Evolutionary conservation across 2,329 filamentous ascomycete species (phyloP).

Genomic region (Tolypocladium inflatum): DNA sequence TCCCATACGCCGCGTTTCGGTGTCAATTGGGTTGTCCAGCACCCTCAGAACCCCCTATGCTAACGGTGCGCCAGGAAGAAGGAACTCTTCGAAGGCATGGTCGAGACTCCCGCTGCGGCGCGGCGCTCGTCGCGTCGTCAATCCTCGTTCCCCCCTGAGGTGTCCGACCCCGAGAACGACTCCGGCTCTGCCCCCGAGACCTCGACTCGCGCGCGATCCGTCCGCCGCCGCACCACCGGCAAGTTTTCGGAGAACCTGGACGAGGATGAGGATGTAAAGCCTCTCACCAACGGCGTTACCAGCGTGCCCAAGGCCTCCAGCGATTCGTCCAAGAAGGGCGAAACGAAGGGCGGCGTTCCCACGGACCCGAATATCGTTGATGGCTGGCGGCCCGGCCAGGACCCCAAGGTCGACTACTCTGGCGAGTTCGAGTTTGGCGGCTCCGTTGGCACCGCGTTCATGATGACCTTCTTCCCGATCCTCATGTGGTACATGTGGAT

Average conservation of each 20-base stretch:
- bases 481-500: constrained; percentile 99
- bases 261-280: constrained; percentile 27
- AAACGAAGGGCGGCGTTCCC: constrained; percentile 7
- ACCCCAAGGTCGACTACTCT: constrained; percentile 54
- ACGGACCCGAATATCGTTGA: constrained; percentile 26
- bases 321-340: constrained; percentile 10
- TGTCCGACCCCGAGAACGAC: constrained; percentile 38
- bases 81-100: constrained; percentile 52
- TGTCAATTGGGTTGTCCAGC: not conserved
- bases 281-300: constrained; percentile 20
- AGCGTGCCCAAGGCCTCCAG: constrained; percentile 16
- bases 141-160: constrained; percentile 34
- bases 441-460: constrained; percentile 63
- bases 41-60: not conserved
- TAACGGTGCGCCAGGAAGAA: constrained; percentile 38
- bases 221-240: constrained; percentile 35
- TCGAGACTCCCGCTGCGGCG: constrained; percentile 38
- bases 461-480: constrained; percentile 89
- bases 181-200: constrained; percentile 37
- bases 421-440: constrained; percentile 79
- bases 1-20: not conserved
- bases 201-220: constrained; percentile 20
- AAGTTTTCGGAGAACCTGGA: constrained; percentile 43
- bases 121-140: constrained; percentile 40
- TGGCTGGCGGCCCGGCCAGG: constrained; percentile 49